A percentile compares a stretch with the other conserved stretches of the same genome.
Evolutionary conservation across 805 yeast genomes (phyloP).

Genomic region (Brettanomyces sp.): DNA sequence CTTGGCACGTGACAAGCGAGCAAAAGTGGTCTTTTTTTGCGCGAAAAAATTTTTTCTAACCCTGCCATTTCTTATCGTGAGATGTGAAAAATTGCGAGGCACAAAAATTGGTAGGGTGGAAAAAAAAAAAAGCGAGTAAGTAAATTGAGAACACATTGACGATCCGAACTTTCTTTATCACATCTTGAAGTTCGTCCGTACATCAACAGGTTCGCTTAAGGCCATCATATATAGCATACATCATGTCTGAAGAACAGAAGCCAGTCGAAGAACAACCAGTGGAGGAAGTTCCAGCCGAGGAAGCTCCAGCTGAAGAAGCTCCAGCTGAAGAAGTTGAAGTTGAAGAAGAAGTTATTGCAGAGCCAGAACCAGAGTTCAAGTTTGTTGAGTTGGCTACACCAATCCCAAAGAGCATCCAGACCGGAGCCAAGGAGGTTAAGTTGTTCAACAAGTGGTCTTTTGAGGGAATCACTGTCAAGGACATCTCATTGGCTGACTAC

Average conservation of each 20-base stretch:
- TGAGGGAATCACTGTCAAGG: conserved; percentile 96
- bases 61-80: background rate
- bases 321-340: conserved; percentile 40
- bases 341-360: conserved; percentile 68
- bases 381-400: conserved; percentile 85
- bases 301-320: conserved; percentile 31
- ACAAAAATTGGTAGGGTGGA: too few relatives aligned
- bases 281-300: conserved; percentile 12
- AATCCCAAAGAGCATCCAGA: conserved; percentile 94
- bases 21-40: background rate
- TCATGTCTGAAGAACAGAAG: conserved; percentile 65
- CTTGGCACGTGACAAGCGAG: background rate
- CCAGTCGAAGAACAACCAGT: conserved; percentile 52
- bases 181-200: too few relatives aligned
- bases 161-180: background rate
- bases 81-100: background rate
- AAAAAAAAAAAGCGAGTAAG: background rate
- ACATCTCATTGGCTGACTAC: conserved; percentile 97
- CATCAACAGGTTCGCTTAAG: too few relatives aligned
- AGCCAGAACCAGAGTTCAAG: conserved; percentile 63
- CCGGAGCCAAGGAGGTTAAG: conserved; percentile 92
- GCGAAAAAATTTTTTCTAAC: background rate
- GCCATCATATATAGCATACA: conserved; percentile 14
- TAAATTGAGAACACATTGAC: conserved; percentile 1
- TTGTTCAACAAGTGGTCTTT: conserved; percentile 99